Conservation (phyloP, 164 flowering plant genomes). For the Sedum album region DNA sequence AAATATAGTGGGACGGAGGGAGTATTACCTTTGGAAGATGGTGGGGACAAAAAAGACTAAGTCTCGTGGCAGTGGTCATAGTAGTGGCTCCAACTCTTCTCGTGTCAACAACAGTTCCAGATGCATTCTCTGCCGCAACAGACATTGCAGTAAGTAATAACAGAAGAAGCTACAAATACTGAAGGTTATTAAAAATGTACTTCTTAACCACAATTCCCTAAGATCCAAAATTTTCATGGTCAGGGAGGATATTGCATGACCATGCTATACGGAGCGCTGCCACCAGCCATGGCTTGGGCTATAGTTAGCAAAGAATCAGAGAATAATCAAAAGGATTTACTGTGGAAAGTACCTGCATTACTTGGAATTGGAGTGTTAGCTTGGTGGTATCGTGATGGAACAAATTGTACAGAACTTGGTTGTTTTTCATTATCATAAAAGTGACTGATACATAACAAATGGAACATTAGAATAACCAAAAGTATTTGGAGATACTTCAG, state of each 20-base stretch:
- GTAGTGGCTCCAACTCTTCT: conserved; percentile 51
- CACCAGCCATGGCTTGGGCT: conserved; percentile 84
- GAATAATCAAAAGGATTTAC: conserved; percentile 15
- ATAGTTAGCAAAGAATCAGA: conserved; percentile 24
- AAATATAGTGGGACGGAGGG: too few relatives aligned
- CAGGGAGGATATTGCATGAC: conserved; percentile 88
- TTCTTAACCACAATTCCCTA: too few relatives aligned
- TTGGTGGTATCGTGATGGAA: conserved; percentile 47
- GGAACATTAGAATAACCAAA: too few relatives aligned
- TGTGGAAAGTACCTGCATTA: conserved; percentile 31
- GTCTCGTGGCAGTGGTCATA: conserved; percentile 34
- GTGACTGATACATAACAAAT: too few relatives aligned
- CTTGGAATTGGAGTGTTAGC: conserved; percentile 45
- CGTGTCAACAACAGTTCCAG: conserved; percentile 46
- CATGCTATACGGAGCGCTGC: conserved; percentile 63
- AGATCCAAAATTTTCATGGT: not conserved
- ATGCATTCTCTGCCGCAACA: conserved; percentile 65
- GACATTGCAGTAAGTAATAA: conserved; percentile 63
- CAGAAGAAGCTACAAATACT: conserved; percentile 12
- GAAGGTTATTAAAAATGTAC: too few relatives aligned
- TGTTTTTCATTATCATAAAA: too few relatives aligned
- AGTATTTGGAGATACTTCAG: too few relatives aligned
- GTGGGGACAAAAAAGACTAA: conserved; percentile 42
- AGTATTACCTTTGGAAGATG: conserved; percentile 24
- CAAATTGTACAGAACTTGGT: conserved; percentile 30